phyloP scores from a whole-genome alignment of 225 moss, liverwort and hornwort species.

The Marchantia polymorpha region DNA sequence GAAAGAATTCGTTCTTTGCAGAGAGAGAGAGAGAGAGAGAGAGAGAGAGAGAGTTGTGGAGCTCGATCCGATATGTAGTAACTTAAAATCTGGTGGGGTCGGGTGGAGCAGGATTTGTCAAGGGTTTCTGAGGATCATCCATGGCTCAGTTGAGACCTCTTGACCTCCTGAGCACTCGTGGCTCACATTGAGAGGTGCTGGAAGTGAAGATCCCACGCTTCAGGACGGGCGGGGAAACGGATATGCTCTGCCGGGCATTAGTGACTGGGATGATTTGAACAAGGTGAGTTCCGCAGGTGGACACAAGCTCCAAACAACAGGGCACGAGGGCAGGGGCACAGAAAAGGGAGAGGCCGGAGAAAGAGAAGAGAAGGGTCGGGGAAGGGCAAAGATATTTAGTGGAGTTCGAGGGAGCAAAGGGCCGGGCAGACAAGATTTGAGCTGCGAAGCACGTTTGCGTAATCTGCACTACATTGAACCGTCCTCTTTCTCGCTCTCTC shows the following conservation, averaged over 20 bases:
- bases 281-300: background rate
- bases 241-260: background rate
- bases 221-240: background rate
- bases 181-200: background rate
- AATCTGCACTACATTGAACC: background rate
- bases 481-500: too few species aligned
- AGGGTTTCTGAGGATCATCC: background rate
- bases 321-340: background rate
- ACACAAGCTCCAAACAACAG: background rate
- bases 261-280: background rate
- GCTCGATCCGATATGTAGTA: background rate
- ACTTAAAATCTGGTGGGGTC: background rate
- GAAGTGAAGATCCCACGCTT: background rate
- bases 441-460: slow-evolving; percentile 3
- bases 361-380: background rate
- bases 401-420: background rate
- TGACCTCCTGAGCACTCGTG: background rate
- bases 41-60: background rate
- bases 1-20: background rate
- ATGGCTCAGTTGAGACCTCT: background rate
- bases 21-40: too few species aligned
- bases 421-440: background rate
- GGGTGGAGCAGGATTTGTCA: background rate
- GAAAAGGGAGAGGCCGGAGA: background rate
- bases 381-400: background rate